Percentiles rank a stretch among this genome's conserved stretches.
phyloP scores from a whole-genome alignment of 1,284 basidiomycete species.

The Tausonia pullulans region DNA sequence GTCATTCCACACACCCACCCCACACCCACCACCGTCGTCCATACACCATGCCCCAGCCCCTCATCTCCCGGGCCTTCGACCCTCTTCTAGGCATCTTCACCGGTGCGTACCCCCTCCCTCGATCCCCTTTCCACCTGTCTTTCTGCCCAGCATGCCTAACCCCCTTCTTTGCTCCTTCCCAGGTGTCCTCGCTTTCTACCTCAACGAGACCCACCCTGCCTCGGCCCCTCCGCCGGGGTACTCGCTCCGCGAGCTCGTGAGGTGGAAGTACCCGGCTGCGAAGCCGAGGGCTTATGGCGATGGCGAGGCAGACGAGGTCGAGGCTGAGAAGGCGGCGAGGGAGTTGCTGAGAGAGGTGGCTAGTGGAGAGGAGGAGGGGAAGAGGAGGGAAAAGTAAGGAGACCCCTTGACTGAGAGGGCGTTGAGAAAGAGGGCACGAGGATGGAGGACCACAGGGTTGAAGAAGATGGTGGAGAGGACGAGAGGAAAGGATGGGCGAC shows the following conservation, averaged over 20 bases:
- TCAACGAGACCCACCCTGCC: constrained; percentile 73
- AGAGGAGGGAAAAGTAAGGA: not conserved
- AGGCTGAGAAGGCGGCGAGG: not conserved
- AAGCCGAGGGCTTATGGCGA: not conserved
- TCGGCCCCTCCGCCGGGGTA: constrained; percentile 57
- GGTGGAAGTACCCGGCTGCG: constrained; percentile 47
- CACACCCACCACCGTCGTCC: no score
- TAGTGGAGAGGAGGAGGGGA: not conserved
- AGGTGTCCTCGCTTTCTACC: constrained; percentile 66
- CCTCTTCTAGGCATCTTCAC: no score
- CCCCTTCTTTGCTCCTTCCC: not conserved
- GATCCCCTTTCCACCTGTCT: no score
- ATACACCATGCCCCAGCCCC: no score
- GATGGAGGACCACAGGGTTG: no score
- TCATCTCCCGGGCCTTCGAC: no score
- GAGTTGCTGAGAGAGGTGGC: not conserved
- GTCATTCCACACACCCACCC: no score
- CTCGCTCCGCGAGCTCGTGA: constrained; percentile 48
- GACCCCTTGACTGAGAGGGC: no score
- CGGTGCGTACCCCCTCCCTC: no score
- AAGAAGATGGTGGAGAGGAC: not conserved
- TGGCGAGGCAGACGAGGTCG: not conserved
- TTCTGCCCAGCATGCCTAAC: not conserved
- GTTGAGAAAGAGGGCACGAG: no score
- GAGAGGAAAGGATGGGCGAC: not conserved